Percentiles rank a stretch among this genome's conserved stretches.
Evolutionary conservation across 2,329 filamentous ascomycete species (phyloP).

Genomic region (Botrytis galanthina): DNA sequence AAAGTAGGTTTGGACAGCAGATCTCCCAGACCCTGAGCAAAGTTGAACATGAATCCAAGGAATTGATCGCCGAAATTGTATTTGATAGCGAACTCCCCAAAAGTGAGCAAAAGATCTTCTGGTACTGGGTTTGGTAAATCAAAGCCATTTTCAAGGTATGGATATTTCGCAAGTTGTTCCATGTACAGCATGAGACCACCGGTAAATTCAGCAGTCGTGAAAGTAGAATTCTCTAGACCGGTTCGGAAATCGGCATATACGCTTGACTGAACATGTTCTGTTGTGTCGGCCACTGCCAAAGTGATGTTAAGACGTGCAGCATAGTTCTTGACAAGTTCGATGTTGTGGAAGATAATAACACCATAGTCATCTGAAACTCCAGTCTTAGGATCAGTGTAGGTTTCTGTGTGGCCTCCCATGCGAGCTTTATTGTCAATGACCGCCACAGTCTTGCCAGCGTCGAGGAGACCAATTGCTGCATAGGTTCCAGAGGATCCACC

Average conservation of each 20-base stretch:
- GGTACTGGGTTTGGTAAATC: slow-evolving; percentile 38
- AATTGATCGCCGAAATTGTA: slow-evolving; percentile 42
- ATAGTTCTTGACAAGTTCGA: slow-evolving; percentile 21
- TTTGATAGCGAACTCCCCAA: slow-evolving; percentile 30
- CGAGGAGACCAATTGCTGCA: slow-evolving; percentile 38
- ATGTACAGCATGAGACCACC: slow-evolving; percentile 21
- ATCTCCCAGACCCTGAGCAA: slow-evolving; percentile 47
- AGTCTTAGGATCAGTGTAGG: slow-evolving; percentile 39
- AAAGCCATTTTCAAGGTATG: slow-evolving; percentile 42
- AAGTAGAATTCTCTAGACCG: slow-evolving; percentile 19
- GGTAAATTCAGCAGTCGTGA: slow-evolving; percentile 13
- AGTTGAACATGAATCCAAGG: slow-evolving; percentile 43
- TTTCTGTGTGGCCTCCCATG: slow-evolving; percentile 35
- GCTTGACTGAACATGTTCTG: neutral
- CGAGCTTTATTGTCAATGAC: slow-evolving; percentile 40
- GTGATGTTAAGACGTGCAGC: slow-evolving; percentile 21
- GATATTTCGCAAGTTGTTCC: slow-evolving; percentile 37
- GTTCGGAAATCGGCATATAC: slow-evolving; percentile 22
- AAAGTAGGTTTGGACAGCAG: slow-evolving; percentile 45
- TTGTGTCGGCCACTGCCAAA: neutral
- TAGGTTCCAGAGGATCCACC: slow-evolving; percentile 42
- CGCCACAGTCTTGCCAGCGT: slow-evolving; percentile 38
- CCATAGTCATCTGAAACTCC: slow-evolving; percentile 41
- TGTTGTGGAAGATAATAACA: slow-evolving; percentile 33
- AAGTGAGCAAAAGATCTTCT: slow-evolving; percentile 28